Evolutionary conservation across 176 grass and related monocot genomes (phyloP), one percentile per base, ranked within the genome.

Genomic region (Dactylis glomerata): DNA sequence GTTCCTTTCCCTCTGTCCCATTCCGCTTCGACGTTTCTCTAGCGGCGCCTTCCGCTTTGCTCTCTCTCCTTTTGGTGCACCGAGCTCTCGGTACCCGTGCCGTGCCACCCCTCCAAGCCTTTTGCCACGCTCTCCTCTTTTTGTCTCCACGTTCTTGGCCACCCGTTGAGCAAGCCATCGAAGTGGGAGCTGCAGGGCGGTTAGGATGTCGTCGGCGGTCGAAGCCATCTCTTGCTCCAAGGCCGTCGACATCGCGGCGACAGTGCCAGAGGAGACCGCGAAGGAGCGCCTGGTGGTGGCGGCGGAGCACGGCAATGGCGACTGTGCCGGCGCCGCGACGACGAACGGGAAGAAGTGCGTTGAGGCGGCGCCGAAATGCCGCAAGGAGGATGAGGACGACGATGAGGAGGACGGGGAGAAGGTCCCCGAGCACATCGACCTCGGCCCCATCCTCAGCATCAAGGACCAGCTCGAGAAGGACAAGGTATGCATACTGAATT

Each of bases 391-490:
- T 2, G 79, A 88, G 15, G 93, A 95, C 10, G 90, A 97, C 1
- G 90, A 97, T 0, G 95, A 95, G 0, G 93, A 92, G 14, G 84
- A 91, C 24, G 90, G 87, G 23, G 83, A 92, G 55, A 89, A 90
- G 55, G 88, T 32, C 11, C 67, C 88, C 58, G 84, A 92, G 68
- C 82, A 58, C 77, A 90, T 95, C 71, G 90, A 94, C 86, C 89
- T 99, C 71, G 93, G 97, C 15, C 97, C 97, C 24, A 78, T 55
- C 42, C 84, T 99, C 75, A 99, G 97, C 87, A 94, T 99, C 97
- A 99, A 99, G 81, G 91, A 94, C 38, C 93, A 99, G 90, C 88
- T 99, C 76, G 96, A 98, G 85, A 98, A 98, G 77, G 96, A 98
- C 76, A 98, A 98, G 91, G 96, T 95, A 79, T 30, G 47, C 68